Evolutionary conservation across 192 early-diverging fungal species (phyloP).

Genomic region (Powellomyces hirtus): DNA sequence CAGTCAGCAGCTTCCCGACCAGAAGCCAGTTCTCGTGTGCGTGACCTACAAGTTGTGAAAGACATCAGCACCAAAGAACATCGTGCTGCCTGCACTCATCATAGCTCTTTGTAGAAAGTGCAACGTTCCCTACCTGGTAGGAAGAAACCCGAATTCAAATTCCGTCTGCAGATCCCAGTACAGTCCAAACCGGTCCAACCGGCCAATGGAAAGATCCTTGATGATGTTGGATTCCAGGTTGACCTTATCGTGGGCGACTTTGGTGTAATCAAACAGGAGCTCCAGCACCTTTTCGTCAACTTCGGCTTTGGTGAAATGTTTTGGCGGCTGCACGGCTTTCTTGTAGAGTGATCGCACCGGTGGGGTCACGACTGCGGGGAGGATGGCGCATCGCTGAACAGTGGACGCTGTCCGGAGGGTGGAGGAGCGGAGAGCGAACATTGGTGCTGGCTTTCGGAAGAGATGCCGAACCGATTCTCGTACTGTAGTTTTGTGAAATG

Average conservation of each 20-base stretch:
- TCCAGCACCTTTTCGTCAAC: constrained; percentile 33
- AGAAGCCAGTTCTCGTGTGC: constrained; percentile 25
- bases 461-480: too few relatives aligned
- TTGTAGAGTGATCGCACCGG: constrained; percentile 13
- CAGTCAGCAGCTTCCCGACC: constrained; percentile 43
- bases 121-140: background rate
- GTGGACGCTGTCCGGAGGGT: background rate
- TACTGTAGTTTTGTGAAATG: too few relatives aligned
- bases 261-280: constrained; percentile 37
- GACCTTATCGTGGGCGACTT: constrained; percentile 22
- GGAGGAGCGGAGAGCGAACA: background rate
- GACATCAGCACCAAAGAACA: background rate
- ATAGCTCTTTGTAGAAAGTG: background rate
- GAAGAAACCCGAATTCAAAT: constrained; percentile 14
- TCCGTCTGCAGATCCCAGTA: constrained; percentile 25
- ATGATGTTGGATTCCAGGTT: constrained; percentile 29
- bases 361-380: background rate
- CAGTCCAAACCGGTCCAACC: constrained; percentile 26
- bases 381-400: background rate
- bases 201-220: constrained; percentile 17
- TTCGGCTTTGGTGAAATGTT: constrained; percentile 22
- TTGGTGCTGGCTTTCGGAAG: background rate
- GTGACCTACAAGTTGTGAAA: constrained; percentile 9
- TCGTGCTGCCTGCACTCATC: background rate
- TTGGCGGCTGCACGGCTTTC: constrained; percentile 11